Base-by-base conservation (phyloP, 192 early-diverging fungal species). In the Coemansia sp. region DNA sequence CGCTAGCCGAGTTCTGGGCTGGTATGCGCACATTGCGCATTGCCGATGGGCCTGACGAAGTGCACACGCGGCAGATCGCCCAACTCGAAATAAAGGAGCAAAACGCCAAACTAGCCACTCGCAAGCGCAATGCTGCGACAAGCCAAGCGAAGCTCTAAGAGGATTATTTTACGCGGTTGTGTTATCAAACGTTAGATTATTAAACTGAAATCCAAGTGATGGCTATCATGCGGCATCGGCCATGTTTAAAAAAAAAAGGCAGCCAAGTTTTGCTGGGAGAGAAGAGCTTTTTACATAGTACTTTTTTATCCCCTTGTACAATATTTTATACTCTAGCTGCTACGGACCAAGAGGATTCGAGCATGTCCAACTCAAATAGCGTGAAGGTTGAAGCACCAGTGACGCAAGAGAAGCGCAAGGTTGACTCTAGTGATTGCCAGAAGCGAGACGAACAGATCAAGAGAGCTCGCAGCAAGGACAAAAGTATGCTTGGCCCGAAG, bases 41-140 rank as follows among this genome's bases (percentile, higher is more conserved):
- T 81, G 95, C 95, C 40, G 95, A 98, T 87, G 96, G 90, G 13
- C 95, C 95, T 9, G 95, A 97, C 69, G 95, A 96, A 79, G 94
- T 96, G 8, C 95, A 97, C 69, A 89, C 85, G 22, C 79, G 86
- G 57, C 96, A 98, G 78, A 88, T 99, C 68, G 94, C 90, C 13
- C 88, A 88, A 70, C 83, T 89, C 31, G 93, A 94, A 75, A 83
- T 94, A 66, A 82, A 81, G 61, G 75, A 80, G 50, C 79, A 78
- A 39, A 85, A 85, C 67, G 76, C 70, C 7, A 66, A 38, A 43
- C 39, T 66, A 47, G 64, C 57, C 3, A 67, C 76, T 38, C 67
- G 70, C 15, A 69, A 71, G 43, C 65, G 60, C 55, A 71, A 7
- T 2, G 44, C 16, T 43, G 39, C 61, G 9, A 18, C 33, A 16